Base-by-base conservation (phyloP, 73 alveolate species). In the Uronychia binucleata region DNA sequence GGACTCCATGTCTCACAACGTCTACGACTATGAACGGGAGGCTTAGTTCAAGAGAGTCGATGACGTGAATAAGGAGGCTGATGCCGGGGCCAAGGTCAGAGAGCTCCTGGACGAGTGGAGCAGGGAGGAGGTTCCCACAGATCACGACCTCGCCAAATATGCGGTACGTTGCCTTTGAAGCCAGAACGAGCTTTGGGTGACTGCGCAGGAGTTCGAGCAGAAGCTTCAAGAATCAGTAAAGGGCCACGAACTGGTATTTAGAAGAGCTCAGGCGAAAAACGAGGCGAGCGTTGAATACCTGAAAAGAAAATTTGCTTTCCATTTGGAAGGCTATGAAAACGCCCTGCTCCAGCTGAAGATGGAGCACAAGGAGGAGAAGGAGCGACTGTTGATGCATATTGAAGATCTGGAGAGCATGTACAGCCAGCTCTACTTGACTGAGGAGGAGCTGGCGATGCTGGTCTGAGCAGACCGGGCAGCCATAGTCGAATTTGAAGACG, bases 171-270 rank as follows among this genome's bases (percentile, higher is more conserved):
- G 19, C 5, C 19, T 46, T 46, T 46, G 19, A 46, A 11, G 19
- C 67, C 19, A 46, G 67, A 75, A 75, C 30, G 81, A 75, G 58
- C 58, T 75, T 26, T 75, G 81, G 81, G 59, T 75, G 8, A 28
- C 81, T 26, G 59, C 58, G 25, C 59, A 75, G 58, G 81, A 75
- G 5, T 75, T 75, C 58, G 81, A 75, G 58, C 25, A 30, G 30
- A 32, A 75, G 32, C 58, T 75, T 5, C 25, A 30, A 75, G 46
- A 26, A 75, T 26, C 32, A 30, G 30, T 8, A 27, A 75, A 32
- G 30, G 81, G 81, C 1, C n/a, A 28, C 5, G 59, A 75, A 30
- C 25, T 75, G 31, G n/a, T 46, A 19, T 19, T 46, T 46, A 46
- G 19, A 19, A 5, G 67, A 46, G 19, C 67, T 11, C 19, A 46